Conservation (phyloP, 805 yeast genomes). For the Ascoidea rubescens region DNA sequence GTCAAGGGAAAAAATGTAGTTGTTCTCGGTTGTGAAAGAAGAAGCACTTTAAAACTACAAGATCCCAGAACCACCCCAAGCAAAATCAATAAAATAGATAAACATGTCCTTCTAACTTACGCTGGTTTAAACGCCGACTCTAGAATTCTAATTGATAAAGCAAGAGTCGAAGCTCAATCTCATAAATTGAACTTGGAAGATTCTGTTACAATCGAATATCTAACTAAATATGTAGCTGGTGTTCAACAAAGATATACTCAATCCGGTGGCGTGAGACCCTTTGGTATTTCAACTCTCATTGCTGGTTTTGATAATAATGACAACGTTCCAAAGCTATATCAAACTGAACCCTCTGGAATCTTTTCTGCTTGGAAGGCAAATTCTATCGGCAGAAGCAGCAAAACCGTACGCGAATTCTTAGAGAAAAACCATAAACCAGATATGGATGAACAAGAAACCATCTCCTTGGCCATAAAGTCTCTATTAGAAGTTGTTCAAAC, state of each 20-base stretch:
- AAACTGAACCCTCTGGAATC: constrained; percentile 96
- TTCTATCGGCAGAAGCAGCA: constrained; percentile 89
- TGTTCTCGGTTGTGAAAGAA: constrained; percentile 91
- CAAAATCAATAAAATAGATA: constrained; percentile 82
- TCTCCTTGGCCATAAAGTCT: constrained; percentile 72
- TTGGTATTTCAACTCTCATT: constrained; percentile 88
- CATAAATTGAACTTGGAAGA: constrained; percentile 91
- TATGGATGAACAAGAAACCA: constrained; percentile 57
- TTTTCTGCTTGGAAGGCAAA: constrained; percentile 97
- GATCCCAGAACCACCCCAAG: constrained; percentile 95
- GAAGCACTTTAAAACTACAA: constrained; percentile 88
- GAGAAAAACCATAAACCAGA: constrained; percentile 69
- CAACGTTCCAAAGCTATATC: constrained; percentile 67
- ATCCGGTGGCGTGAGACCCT: constrained; percentile 97
- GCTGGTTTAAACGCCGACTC: constrained; percentile 99
- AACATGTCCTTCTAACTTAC: constrained; percentile 83
- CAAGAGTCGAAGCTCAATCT: constrained; percentile 93
- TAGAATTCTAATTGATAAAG: constrained; percentile 84
- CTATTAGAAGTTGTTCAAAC: constrained; percentile 94
- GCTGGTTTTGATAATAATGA: constrained; percentile 93
- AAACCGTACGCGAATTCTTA: constrained; percentile 89
- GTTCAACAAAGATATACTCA: constrained; percentile 95
- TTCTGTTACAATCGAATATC: constrained; percentile 79
- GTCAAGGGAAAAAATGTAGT: constrained; percentile 83
- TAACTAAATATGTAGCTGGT: constrained; percentile 93